A percentile compares a stretch with the other conserved stretches of the same genome.
These are phyloP conservation scores for Rhodotorula sp. DNA, from an alignment of 1,284 basidiomycete species.

Conservation along the genomic window DNA sequence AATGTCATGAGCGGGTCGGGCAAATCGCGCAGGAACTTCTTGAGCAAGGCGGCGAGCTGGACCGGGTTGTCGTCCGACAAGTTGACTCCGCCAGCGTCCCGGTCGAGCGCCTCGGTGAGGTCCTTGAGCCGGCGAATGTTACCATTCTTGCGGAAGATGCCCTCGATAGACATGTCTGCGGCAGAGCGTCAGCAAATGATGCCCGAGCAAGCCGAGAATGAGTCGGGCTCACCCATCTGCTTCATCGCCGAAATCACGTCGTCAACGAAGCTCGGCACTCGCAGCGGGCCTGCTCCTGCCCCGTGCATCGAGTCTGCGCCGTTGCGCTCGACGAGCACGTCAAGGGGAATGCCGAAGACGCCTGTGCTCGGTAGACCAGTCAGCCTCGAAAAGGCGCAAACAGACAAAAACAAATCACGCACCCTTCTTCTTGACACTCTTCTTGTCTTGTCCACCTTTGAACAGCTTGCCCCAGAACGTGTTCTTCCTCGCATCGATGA, in stretches of 20 bases:
- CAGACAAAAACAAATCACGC: constrained; percentile 36
- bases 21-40: constrained; percentile 94
- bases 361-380: constrained; percentile 53
- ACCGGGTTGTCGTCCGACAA: constrained; percentile 94
- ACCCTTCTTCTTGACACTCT: constrained; percentile 77
- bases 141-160: constrained; percentile 97
- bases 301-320: constrained; percentile 91
- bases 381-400: not conserved
- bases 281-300: constrained; percentile 77
- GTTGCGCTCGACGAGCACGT: constrained; percentile 90
- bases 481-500: constrained; percentile 89
- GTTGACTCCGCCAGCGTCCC: constrained; percentile 85
- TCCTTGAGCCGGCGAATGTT: constrained; percentile 92
- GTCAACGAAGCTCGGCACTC: constrained; percentile 96
- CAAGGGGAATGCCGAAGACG: constrained; percentile 89
- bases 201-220: not conserved
- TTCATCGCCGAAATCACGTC: constrained; percentile 97
- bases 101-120: constrained; percentile 87
- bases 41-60: constrained; percentile 92
- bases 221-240: constrained; percentile 83
- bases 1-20: constrained; percentile 96
- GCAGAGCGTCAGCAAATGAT: not conserved
- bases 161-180: constrained; percentile 95
- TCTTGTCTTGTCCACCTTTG: constrained; percentile 75
- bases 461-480: constrained; percentile 97